Conservation (phyloP, 805 yeast species). For the Monosporozyma solicola region DNA sequence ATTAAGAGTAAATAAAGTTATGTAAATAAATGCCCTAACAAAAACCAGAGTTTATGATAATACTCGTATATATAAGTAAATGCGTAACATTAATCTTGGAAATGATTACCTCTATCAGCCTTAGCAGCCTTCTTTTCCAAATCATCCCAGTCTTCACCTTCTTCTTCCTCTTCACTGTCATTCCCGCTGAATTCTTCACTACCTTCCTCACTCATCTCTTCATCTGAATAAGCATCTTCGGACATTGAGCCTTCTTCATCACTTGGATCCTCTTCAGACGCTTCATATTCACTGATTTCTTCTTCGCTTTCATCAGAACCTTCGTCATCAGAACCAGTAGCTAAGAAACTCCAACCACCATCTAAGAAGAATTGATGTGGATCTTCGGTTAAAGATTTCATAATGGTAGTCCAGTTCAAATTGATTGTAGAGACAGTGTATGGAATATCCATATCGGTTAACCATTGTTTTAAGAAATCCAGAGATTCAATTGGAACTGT, state of each 20-base stretch:
- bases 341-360: slow-evolving; percentile 95
- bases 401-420: slow-evolving; percentile 90
- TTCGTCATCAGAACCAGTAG: slow-evolving; percentile 77
- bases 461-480: slow-evolving; percentile 92
- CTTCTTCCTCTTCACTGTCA: slow-evolving; percentile 31
- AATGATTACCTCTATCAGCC: slow-evolving; percentile 29
- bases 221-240: slow-evolving; percentile 32
- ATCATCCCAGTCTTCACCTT: slow-evolving; percentile 36
- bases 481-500: slow-evolving; percentile 88
- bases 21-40: background rate
- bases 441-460: slow-evolving; percentile 95
- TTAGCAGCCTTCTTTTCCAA: slow-evolving; percentile 33
- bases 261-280: slow-evolving; percentile 36
- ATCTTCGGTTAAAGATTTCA: slow-evolving; percentile 87
- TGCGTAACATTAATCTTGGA: slow-evolving; percentile 13
- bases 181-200: slow-evolving; percentile 24
- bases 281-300: slow-evolving; percentile 43
- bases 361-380: slow-evolving; percentile 90
- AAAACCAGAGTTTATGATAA: background rate
- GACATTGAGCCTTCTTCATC: slow-evolving; percentile 36
- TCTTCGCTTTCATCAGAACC: slow-evolving; percentile 61
- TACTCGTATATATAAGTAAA: background rate
- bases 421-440: slow-evolving; percentile 90
- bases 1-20: background rate
- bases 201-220: slow-evolving; percentile 29